These are phyloP conservation scores for Termitomyces sp. DNA, from an alignment of 768 basidiomycete genomes.

Conservation along the genomic window DNA sequence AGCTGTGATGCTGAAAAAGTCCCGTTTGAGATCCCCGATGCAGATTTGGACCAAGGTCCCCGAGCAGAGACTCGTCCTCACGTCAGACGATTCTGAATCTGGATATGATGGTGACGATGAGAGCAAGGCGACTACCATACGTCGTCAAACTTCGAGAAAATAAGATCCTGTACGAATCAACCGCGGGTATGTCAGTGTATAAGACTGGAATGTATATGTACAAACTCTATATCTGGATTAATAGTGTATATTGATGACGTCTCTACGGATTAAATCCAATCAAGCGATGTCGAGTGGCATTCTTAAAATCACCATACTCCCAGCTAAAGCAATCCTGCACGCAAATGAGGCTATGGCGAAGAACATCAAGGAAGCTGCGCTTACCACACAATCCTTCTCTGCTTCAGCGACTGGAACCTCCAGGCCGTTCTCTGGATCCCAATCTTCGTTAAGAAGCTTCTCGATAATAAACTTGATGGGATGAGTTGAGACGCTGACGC, in stretches of 20 bases:
- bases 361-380: not conserved
- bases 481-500: constrained; percentile 68
- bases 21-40: constrained; percentile 16
- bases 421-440: constrained; percentile 25
- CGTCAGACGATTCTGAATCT: constrained; percentile 8
- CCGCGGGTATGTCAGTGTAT: not conserved
- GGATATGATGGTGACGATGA: constrained; percentile 14
- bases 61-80: not conserved
- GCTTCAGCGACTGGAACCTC: constrained; percentile 42
- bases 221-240: not conserved
- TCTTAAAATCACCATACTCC: constrained; percentile 50
- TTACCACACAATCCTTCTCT: constrained; percentile 63
- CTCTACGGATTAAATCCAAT: not conserved
- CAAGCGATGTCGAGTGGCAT: constrained; percentile 10
- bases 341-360: not conserved
- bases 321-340: constrained; percentile 67
- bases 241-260: not conserved
- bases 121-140: constrained; percentile 1
- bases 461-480: constrained; percentile 68
- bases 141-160: not conserved
- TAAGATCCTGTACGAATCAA: not conserved
- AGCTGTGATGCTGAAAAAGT: not conserved
- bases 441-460: constrained; percentile 29
- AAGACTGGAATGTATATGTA: not conserved
- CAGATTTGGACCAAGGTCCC: constrained; percentile 16